phyloP scores from a whole-genome alignment of 2,329 filamentous ascomycete genomes.

The Aciculosporium take region DNA sequence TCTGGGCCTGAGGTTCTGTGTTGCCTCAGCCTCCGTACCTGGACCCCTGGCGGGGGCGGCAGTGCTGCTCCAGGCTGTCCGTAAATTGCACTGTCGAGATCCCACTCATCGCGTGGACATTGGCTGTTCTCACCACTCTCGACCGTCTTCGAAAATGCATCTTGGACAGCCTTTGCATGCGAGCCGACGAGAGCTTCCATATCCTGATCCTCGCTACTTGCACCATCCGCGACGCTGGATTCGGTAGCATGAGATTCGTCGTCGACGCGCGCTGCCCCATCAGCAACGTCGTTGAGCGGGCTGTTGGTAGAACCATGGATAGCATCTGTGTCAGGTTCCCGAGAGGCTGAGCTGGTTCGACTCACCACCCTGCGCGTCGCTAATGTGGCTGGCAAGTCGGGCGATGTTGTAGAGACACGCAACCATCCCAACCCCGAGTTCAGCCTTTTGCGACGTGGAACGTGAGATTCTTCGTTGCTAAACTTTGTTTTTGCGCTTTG shows the following conservation, averaged over 20 bases:
- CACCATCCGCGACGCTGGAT: background rate
- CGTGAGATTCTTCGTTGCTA: background rate
- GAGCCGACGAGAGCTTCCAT: background rate
- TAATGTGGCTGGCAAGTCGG: background rate
- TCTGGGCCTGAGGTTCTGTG: slow-evolving; percentile 7
- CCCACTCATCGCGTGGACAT: slow-evolving; percentile 9
- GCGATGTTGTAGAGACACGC: background rate
- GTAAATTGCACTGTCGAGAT: slow-evolving; percentile 27
- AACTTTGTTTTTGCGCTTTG: background rate
- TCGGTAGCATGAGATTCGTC: background rate
- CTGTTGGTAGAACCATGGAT: background rate
- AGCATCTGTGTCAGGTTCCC: background rate
- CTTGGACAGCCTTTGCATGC: background rate
- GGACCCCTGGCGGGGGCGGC: slow-evolving; percentile 13
- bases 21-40: background rate
- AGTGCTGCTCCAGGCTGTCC: slow-evolving; percentile 14
- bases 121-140: background rate
- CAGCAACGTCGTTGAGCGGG: background rate
- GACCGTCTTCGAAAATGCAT: background rate
- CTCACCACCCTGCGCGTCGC: background rate
- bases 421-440: background rate
- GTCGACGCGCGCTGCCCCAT: too few species aligned
- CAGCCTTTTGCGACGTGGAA: background rate
- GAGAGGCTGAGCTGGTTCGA: background rate
- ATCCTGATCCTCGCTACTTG: background rate